A percentile compares a stretch with the other conserved stretches of the same genome.
Conservation (phyloP, 1,284 basidiomycete species). For the Ganoderma lucidum region DNA sequence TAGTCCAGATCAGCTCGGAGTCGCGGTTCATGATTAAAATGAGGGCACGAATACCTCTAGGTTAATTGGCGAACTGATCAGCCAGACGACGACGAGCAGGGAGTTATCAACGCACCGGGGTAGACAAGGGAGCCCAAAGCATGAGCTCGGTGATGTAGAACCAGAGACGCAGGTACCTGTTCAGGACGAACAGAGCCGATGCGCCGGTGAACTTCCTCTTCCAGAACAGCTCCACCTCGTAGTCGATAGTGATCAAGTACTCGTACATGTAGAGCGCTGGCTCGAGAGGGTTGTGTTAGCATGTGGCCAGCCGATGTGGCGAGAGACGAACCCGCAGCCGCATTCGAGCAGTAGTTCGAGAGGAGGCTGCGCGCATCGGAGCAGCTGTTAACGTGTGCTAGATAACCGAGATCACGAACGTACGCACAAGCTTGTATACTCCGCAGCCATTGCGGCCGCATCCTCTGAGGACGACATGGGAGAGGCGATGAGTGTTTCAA, state of each 20-base stretch:
- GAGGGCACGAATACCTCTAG: not conserved
- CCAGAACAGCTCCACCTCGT: conserved; percentile 14
- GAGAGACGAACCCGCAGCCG: not conserved
- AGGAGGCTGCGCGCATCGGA: not conserved
- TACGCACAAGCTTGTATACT: not conserved
- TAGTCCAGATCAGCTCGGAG: not conserved
- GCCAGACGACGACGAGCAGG: not conserved
- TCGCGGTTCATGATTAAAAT: not conserved
- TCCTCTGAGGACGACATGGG: not conserved
- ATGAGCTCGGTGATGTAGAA: not conserved
- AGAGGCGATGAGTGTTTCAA: not conserved
- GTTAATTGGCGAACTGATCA: not conserved
- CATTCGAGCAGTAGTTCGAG: conserved; percentile 1
- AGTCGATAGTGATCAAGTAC: conserved; percentile 8
- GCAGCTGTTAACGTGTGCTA: not conserved
- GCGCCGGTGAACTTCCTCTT: conserved; percentile 2
- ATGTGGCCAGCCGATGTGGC: not conserved
- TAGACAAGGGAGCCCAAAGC: not conserved
- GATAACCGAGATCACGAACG: not conserved
- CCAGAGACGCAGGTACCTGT: conserved; percentile 6
- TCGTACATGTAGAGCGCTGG: conserved; percentile 17
- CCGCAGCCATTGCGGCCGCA: not conserved
- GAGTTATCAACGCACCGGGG: not conserved
- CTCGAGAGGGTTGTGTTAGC: not conserved
- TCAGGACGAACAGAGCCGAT: conserved; percentile 10